A percentile compares a stretch with the other conserved stretches of the same genome.
Conservation (phyloP, 2,329 filamentous ascomycete genomes). For the Colletotrichum brevisporum region DNA sequence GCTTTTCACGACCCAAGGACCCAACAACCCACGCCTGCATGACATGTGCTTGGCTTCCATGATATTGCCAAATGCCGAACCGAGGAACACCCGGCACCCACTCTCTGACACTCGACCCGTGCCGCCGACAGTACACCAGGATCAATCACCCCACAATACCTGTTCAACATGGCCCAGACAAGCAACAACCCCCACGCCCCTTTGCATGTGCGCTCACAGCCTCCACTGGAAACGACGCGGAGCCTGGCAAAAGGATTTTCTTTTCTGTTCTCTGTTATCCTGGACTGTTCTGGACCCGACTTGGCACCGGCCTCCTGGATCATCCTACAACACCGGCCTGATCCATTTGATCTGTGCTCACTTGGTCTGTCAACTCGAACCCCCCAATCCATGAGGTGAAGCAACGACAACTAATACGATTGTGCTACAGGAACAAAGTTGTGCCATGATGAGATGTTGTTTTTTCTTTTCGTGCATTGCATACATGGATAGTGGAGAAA, state of each 20-base stretch:
- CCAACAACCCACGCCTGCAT: not conserved
- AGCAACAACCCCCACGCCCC: no score
- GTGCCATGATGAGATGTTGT: slow-evolving; percentile 57
- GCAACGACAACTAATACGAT: slow-evolving; percentile 52
- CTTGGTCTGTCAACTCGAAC: slow-evolving; percentile 54
- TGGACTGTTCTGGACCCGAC: slow-evolving; percentile 1
- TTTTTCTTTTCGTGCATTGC: slow-evolving; percentile 48
- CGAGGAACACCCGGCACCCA: not conserved
- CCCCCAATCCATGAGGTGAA: slow-evolving; percentile 38
- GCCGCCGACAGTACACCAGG: no score
- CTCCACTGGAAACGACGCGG: no score
- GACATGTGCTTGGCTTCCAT: not conserved
- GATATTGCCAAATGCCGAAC: not conserved
- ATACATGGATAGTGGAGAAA: slow-evolving; percentile 58
- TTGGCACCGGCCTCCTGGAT: not conserved
- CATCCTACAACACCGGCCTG: slow-evolving; percentile 16
- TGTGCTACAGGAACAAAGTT: slow-evolving; percentile 69
- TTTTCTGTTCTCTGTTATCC: slow-evolving; percentile 7
- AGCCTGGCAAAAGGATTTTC: slow-evolving; percentile 1
- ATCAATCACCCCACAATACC: no score
- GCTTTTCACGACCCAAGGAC: not conserved
- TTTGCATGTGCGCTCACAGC: no score
- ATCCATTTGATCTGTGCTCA: slow-evolving; percentile 32
- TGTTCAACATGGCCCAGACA: no score
- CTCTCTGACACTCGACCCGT: no score